Evolutionary conservation across 2,329 filamentous ascomycete genomes (phyloP), one percentile per base, ranked within the genome.

Genomic region (Colletotrichum noveboracense): DNA sequence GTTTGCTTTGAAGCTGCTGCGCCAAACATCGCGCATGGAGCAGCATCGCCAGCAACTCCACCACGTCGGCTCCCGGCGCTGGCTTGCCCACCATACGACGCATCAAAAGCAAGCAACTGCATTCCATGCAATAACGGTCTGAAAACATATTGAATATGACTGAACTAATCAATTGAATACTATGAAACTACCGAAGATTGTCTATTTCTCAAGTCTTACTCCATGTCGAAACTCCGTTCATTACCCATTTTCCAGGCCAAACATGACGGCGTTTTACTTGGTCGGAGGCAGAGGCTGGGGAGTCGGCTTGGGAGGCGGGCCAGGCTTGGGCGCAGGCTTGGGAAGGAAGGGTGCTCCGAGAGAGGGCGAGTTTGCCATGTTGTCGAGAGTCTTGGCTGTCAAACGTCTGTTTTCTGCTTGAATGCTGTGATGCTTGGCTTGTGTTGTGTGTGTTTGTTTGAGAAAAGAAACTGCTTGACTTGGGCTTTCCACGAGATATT

Each of bases 71-170:
- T 21, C n/a, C 6, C 0, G 43, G 43, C n/a, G 3, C 10, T 1
- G 43, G n/a, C 43, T 52, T 21, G 43, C n/a, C 6, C 43, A 48
- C 18, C 9, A n/a, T 18, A 7, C 12, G 7, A 3, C 0, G 10
- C 43, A 52, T 52, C 43, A 21, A 21, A 21, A 7, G 2, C n/a
- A 21, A 52, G 3, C 18, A 52, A 4, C 4, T 21, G 3, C 6
- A 21, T 6, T 2, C n/a, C 18, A 48, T 48, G 9, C 8, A 48
- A n/a, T 12, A 12, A 12, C 0, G 1, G 18, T n/a, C 5, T n/a
- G 18, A 4, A n/a, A 5, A 4, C 18, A 3, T 0, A n/a, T 12
- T 12, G 1, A 48, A 48, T 2, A n/a, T n/a, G 0, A 48, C n/a
- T 52, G 2, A 13, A 52, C n/a, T 21, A 1, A 21, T 52, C 6